Evolutionary conservation across 106 monocot genomes (phyloP).

Genomic region (Dendrobium huoshanense): DNA sequence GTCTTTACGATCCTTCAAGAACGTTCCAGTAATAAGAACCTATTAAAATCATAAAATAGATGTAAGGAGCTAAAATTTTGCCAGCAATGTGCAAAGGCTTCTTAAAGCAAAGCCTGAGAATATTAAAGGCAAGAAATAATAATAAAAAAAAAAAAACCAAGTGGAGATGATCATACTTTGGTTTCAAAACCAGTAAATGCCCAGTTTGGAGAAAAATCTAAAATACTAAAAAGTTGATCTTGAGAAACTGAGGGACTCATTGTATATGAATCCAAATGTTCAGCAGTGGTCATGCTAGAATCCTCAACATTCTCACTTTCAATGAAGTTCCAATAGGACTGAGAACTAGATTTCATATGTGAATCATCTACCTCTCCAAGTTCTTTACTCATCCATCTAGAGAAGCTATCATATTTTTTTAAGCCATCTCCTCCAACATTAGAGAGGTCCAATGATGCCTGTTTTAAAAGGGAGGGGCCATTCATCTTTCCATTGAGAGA

Average conservation of each 20-base stretch:
- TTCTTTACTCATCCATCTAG: conserved; percentile 87
- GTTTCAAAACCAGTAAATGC: conserved; percentile 29
- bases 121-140: too few relatives aligned
- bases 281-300: conserved; percentile 26
- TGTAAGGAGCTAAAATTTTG: background rate
- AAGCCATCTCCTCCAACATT: conserved; percentile 38
- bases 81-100: background rate
- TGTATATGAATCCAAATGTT: conserved; percentile 27
- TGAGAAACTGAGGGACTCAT: conserved; percentile 51
- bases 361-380: conserved; percentile 63
- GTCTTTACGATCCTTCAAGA: conserved; percentile 50
- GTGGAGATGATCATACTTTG: conserved; percentile 9
- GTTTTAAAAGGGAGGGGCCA: conserved; percentile 38
- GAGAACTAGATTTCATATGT: conserved; percentile 40
- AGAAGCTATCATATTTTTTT: conserved; percentile 83
- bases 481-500: conserved; percentile 24
- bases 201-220: conserved; percentile 48
- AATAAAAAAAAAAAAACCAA: background rate
- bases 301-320: conserved; percentile 43
- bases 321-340: conserved; percentile 44
- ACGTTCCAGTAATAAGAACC: conserved; percentile 58
- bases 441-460: conserved; percentile 42
- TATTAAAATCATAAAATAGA: background rate
- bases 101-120: background rate
- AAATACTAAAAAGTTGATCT: conserved; percentile 58